Evolutionary conservation across 768 basidiomycete genomes (phyloP).

Genomic region (Aureoboletus auriporus): DNA sequence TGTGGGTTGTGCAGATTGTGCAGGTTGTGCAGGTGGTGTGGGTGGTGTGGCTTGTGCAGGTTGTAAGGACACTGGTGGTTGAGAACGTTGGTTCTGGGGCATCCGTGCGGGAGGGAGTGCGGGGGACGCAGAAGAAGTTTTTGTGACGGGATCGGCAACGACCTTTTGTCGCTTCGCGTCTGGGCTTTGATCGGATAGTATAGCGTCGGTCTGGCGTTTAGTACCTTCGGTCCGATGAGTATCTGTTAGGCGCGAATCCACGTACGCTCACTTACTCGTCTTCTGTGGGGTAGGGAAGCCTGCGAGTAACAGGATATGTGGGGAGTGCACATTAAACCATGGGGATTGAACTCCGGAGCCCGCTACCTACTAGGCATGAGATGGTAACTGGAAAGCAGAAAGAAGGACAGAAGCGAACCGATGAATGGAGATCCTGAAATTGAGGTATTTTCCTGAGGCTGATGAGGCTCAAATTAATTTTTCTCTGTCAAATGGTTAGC

Average conservation of each 20-base stretch:
- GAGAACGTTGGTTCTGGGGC: slow-evolving; percentile 19
- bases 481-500: slow-evolving; percentile 39
- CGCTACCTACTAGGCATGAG: slow-evolving; percentile 28
- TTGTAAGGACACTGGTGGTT: slow-evolving; percentile 18
- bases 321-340: slow-evolving; percentile 53
- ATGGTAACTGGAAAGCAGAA: background rate
- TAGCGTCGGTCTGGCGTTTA: slow-evolving; percentile 45
- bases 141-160: slow-evolving; percentile 12
- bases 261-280: slow-evolving; percentile 27
- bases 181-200: slow-evolving; percentile 32
- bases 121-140: slow-evolving; percentile 16
- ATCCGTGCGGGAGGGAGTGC: slow-evolving; percentile 20
- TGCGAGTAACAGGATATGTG: slow-evolving; percentile 44
- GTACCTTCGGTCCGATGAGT: slow-evolving; percentile 21
- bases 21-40: too few relatives aligned
- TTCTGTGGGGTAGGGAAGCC: slow-evolving; percentile 41
- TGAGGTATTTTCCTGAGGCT: slow-evolving; percentile 41
- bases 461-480: slow-evolving; percentile 54
- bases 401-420: slow-evolving; percentile 33
- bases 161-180: slow-evolving; percentile 43
- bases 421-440: slow-evolving; percentile 48
- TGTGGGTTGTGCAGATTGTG: slow-evolving; percentile 14
- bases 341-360: slow-evolving; percentile 37
- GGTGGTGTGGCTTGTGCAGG: slow-evolving; percentile 3
- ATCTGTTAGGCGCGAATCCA: background rate